These are phyloP conservation scores for Malania oleifera DNA, from an alignment of 164 flowering plant species.

Conservation along the genomic window DNA sequence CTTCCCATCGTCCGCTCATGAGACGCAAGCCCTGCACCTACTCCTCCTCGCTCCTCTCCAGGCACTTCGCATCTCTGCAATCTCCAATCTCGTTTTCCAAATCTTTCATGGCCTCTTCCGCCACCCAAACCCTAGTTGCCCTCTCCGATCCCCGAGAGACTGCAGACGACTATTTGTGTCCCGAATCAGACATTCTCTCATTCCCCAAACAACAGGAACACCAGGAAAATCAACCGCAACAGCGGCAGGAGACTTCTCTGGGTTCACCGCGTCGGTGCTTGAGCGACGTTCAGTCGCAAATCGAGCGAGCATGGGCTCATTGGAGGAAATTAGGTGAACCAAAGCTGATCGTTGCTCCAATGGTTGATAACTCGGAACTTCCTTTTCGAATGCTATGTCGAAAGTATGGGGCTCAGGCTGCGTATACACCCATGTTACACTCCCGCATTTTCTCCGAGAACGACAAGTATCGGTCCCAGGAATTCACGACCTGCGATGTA, in stretches of 20 bases:
- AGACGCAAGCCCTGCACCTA: constrained; percentile 8
- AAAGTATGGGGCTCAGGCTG: constrained; percentile 87
- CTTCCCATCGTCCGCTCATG: constrained; percentile 28
- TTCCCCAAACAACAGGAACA: not conserved
- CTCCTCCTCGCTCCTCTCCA: not conserved
- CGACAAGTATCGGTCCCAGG: constrained; percentile 63
- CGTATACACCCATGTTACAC: constrained; percentile 97
- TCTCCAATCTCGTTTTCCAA: not conserved
- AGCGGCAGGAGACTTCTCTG: not conserved
- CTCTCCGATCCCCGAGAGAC: constrained; percentile 17
- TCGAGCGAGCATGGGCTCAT: constrained; percentile 88
- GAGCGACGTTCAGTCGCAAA: constrained; percentile 34
- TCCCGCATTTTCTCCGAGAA: constrained; percentile 74
- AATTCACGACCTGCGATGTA: constrained; percentile 90
- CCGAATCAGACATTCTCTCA: not conserved
- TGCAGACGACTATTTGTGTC: constrained; percentile 33
- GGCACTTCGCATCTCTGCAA: constrained; percentile 4
- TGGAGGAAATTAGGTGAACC: constrained; percentile 80
- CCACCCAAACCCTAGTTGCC: constrained; percentile 13
- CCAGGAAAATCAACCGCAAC: not conserved
- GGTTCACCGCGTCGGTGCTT: constrained; percentile 30
- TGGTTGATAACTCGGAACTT: constrained; percentile 96
- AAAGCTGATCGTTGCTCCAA: constrained; percentile 85
- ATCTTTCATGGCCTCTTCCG: constrained; percentile 29
- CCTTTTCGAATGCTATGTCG: constrained; percentile 93